Percentiles rank a stretch among this genome's conserved stretches.
Conservation (phyloP, 2,329 filamentous ascomycete genomes). For the Fusarium sacchari region DNA sequence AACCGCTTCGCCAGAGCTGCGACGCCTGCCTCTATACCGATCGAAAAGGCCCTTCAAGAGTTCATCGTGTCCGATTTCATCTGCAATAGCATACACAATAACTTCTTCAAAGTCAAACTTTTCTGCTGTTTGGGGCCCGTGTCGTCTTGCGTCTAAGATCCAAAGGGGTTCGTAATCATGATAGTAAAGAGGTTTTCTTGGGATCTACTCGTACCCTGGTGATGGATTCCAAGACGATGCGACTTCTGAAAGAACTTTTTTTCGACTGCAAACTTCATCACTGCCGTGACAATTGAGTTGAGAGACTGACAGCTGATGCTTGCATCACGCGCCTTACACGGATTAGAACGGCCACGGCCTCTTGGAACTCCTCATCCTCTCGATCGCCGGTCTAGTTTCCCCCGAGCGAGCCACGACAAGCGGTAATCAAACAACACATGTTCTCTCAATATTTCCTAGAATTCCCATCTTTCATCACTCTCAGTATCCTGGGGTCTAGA, state of each 20-base stretch:
- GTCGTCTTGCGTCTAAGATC: not conserved
- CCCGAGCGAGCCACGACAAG: fast-evolving
- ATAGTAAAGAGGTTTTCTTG: fast-evolving
- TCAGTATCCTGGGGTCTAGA: not conserved
- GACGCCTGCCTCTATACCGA: not conserved
- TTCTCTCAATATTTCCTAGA: not conserved
- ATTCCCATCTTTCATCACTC: not conserved
- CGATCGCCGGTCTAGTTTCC: fast-evolving
- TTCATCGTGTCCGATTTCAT: fast-evolving
- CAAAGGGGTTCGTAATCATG: fast-evolving
- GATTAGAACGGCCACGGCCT: not conserved
- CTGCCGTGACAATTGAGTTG: too few relatives aligned
- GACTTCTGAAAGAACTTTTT: not conserved
- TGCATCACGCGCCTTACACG: not conserved
- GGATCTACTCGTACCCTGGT: fast-evolving
- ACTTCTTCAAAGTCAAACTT: not conserved
- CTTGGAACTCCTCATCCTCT: not conserved
- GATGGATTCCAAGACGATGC: fast-evolving
- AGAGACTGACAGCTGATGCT: not conserved
- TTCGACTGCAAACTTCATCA: fast-evolving
- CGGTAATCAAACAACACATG: fast-evolving
- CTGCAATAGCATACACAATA: not conserved
- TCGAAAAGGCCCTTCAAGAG: fast-evolving
- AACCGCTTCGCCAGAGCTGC: not conserved
- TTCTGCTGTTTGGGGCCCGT: not conserved